These are phyloP conservation scores for Vigna trinervia DNA, from an alignment of 306 rosid genomes.

Conservation along the genomic window DNA sequence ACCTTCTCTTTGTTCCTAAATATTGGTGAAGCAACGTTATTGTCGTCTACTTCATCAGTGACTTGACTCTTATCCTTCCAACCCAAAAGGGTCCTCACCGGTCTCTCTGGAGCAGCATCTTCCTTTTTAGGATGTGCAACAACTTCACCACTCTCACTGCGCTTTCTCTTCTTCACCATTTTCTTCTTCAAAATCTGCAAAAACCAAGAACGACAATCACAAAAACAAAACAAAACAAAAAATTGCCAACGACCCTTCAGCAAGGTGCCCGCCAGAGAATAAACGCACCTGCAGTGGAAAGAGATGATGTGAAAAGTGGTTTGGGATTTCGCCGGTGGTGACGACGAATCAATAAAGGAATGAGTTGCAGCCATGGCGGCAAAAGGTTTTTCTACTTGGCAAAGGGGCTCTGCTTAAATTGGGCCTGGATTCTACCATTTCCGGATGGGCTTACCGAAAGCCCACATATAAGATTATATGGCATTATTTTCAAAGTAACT, in stretches of 20 bases:
- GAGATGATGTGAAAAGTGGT: not conserved
- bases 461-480: no score
- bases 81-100: conserved; percentile 75
- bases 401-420: not conserved
- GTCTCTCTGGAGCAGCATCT: conserved; percentile 73
- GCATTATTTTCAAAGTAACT: no score
- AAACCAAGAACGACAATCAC: conserved; percentile 12
- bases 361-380: not conserved
- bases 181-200: conserved; percentile 19
- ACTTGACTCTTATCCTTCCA: conserved; percentile 71
- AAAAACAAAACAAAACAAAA: not conserved
- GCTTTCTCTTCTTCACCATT: conserved; percentile 96
- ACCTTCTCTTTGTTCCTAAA: conserved; percentile 96
- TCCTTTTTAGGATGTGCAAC: conserved; percentile 57
- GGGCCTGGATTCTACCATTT: not conserved
- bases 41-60: conserved; percentile 38
- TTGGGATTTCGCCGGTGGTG: not conserved
- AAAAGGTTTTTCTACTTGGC: conserved; percentile 29
- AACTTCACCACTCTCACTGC: conserved; percentile 51
- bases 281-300: not conserved
- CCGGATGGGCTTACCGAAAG: not conserved
- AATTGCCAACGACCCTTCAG: not conserved
- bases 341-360: not conserved
- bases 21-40: conserved; percentile 40
- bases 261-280: not conserved